Percentiles rank a stretch among this genome's conserved stretches.
phyloP scores from a whole-genome alignment of 305 asterid species.

The Plantago lanceolata region DNA sequence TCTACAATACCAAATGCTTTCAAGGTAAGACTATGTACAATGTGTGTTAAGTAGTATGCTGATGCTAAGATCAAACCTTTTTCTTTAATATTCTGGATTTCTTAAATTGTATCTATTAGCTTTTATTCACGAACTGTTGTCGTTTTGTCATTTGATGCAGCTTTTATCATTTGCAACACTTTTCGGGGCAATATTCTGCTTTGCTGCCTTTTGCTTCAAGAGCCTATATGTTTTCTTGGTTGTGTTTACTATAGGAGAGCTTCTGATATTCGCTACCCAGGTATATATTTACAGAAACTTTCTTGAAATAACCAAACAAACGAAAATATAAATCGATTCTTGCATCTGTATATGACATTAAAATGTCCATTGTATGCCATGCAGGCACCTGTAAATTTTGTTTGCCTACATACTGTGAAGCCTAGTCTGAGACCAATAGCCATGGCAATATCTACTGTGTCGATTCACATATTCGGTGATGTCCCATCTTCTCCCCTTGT shows the following conservation, averaged over 20 bases:
- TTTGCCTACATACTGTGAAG: slow-evolving; percentile 78
- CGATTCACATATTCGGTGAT: slow-evolving; percentile 88
- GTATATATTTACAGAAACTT: slow-evolving; percentile 30
- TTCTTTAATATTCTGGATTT: no score
- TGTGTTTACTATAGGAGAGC: slow-evolving; percentile 69
- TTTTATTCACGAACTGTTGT: background rate
- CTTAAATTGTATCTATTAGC: no score
- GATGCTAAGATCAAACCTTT: background rate
- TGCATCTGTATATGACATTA: background rate
- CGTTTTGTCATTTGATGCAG: slow-evolving; percentile 35
- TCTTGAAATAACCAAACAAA: background rate
- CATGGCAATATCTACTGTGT: slow-evolving; percentile 87
- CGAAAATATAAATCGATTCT: background rate
- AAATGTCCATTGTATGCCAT: slow-evolving; percentile 13
- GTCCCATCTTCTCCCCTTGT: slow-evolving; percentile 96
- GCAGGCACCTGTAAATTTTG: slow-evolving; percentile 92
- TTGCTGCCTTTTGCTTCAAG: slow-evolving; percentile 77
- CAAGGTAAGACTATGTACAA: slow-evolving; percentile 43
- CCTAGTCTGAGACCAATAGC: slow-evolving; percentile 88
- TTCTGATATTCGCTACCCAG: slow-evolving; percentile 90
- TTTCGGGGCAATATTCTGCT: slow-evolving; percentile 74
- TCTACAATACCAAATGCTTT: slow-evolving; percentile 81
- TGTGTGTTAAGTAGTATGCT: slow-evolving; percentile 3
- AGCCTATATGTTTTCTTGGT: slow-evolving; percentile 59
- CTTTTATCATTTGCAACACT: slow-evolving; percentile 74